Conservation (phyloP, 1,284 basidiomycete genomes). For the Apiotrichum sp. region DNA sequence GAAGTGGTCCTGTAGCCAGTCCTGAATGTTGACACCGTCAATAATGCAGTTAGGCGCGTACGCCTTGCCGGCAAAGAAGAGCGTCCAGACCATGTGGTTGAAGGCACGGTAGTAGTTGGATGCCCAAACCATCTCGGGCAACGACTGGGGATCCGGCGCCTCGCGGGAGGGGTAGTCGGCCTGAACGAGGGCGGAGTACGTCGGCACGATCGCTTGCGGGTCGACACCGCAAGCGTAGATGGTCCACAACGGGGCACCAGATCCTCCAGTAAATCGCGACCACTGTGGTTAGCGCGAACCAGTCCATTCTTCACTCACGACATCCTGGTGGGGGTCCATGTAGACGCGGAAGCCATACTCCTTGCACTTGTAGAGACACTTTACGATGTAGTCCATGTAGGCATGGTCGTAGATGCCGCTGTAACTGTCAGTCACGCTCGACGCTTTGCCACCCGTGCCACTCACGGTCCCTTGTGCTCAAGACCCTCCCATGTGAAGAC, state of each 20-base stretch:
- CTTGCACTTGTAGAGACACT: conserved; percentile 81
- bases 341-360: conserved; percentile 90
- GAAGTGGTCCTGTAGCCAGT: conserved; percentile 83
- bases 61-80: conserved; percentile 87
- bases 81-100: conserved; percentile 82
- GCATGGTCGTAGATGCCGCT: conserved; percentile 86
- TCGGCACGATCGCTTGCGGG: conserved; percentile 74
- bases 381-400: conserved; percentile 87
- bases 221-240: conserved; percentile 86
- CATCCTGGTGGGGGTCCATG: conserved; percentile 96
- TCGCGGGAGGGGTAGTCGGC: conserved; percentile 67
- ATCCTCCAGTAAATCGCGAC: conserved; percentile 94
- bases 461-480: conserved; percentile 89
- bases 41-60: conserved; percentile 88
- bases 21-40: conserved; percentile 88
- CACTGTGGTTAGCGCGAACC: conserved; percentile 55
- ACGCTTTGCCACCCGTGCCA: conserved; percentile 24
- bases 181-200: conserved; percentile 79
- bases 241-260: conserved; percentile 94
- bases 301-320: conserved; percentile 55
- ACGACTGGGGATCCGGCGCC: conserved; percentile 60
- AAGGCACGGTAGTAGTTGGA: conserved; percentile 90
- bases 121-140: conserved; percentile 94
- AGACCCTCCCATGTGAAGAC: conserved; percentile 91
- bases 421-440: not conserved